phyloP scores from a whole-genome alignment of 1,284 basidiomycete genomes.

The Xerocomus amazonicus region DNA sequence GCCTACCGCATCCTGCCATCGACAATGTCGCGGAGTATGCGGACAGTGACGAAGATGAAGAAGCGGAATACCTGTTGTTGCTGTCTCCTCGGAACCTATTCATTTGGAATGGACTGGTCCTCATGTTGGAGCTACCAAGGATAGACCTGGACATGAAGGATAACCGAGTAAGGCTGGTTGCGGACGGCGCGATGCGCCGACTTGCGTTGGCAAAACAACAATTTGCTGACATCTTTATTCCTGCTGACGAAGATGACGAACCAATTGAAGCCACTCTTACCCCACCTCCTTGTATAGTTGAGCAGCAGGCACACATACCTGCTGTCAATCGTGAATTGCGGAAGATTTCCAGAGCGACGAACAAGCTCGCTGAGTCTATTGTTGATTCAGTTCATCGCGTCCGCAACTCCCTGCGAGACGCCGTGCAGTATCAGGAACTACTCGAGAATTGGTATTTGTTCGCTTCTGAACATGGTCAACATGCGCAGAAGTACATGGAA shows the following conservation, averaged over 20 bases:
- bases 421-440: slow-evolving; percentile 77
- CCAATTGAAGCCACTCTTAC: slow-evolving; percentile 41
- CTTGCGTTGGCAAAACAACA: slow-evolving; percentile 77
- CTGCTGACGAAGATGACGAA: slow-evolving; percentile 59
- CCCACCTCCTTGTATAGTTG: slow-evolving; percentile 63
- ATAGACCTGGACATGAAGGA: slow-evolving; percentile 81
- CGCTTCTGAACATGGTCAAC: slow-evolving; percentile 91
- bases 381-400: slow-evolving; percentile 88
- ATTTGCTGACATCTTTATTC: slow-evolving; percentile 67
- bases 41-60: slow-evolving; percentile 53
- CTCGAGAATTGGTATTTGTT: slow-evolving; percentile 96
- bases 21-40: slow-evolving; percentile 46
- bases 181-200: slow-evolving; percentile 81
- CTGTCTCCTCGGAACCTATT: slow-evolving; percentile 86
- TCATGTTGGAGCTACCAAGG: slow-evolving; percentile 64
- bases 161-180: slow-evolving; percentile 79
- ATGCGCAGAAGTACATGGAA: slow-evolving; percentile 87
- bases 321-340: slow-evolving; percentile 86
- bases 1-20: slow-evolving; percentile 40
- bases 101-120: slow-evolving; percentile 92
- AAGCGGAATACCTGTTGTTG: slow-evolving; percentile 75
- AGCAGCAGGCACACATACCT: slow-evolving; percentile 91
- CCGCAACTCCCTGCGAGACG: slow-evolving; percentile 59
- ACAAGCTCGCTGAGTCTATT: slow-evolving; percentile 89
- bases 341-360: slow-evolving; percentile 87